These are phyloP conservation scores for Cadophora malorum DNA, from an alignment of 2,329 filamentous ascomycete genomes.

Conservation along the genomic window DNA sequence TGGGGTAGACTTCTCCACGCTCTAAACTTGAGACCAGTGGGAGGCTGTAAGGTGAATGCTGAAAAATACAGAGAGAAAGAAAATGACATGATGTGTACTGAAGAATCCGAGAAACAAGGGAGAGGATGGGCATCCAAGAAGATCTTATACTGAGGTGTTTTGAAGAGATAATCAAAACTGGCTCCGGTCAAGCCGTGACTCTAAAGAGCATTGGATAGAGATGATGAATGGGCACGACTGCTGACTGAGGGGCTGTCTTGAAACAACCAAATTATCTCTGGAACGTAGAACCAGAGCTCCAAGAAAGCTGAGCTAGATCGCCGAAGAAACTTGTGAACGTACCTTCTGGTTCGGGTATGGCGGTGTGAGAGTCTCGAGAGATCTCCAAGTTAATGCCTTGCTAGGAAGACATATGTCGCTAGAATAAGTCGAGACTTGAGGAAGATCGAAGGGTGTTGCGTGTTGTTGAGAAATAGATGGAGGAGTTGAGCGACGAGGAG, in stretches of 20 bases:
- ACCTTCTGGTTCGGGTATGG: background rate
- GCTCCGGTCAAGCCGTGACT: too few species aligned
- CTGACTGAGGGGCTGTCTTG: background rate
- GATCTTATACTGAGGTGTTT: too few species aligned
- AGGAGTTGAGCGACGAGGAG: background rate
- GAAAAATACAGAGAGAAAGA: too few species aligned
- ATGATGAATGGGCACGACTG: background rate
- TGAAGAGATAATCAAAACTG: too few species aligned
- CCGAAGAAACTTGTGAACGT: background rate
- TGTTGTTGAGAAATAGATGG: background rate
- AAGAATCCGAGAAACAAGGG: too few species aligned
- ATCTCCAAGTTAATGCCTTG: background rate
- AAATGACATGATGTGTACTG: too few species aligned
- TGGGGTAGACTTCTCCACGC: too few species aligned
- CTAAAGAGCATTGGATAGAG: background rate
- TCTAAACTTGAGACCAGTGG: too few species aligned
- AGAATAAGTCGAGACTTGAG: background rate
- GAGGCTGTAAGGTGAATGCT: too few species aligned
- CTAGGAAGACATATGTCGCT: background rate
- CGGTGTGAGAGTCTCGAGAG: background rate
- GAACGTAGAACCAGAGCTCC: background rate
- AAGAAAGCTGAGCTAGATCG: background rate
- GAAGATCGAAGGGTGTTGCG: background rate
- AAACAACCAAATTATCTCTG: background rate
- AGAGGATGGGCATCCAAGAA: too few species aligned